Base-by-base conservation (phyloP, 495 filamentous ascomycete genomes). In the Acidiella bohemica region DNA sequence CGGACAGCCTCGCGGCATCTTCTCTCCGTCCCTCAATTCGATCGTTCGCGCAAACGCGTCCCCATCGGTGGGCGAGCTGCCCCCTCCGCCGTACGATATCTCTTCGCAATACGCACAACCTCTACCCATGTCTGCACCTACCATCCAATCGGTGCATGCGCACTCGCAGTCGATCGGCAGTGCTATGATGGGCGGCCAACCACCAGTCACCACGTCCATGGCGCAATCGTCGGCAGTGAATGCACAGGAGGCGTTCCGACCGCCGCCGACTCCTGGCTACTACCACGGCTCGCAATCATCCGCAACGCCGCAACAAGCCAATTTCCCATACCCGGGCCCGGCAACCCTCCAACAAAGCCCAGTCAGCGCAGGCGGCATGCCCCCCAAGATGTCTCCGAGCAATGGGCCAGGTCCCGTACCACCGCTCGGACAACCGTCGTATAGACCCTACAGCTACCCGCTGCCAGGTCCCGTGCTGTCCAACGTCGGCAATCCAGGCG, bases 391-490 rank as follows among this genome's bases (percentile, higher is more conserved):
- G 47, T 70, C 74, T 9, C 64, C 73, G 17, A 59, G 61, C 36
- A 72, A 67, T 34, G 56, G 60, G 29, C 67, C 67, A 11, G 64
- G 63, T 21, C 59, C 63, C 0, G 39, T 54, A 10, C 59, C 63
- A 8, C 60, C 66, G 17, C 67, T 76, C 47, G 64, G 67, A 22
- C 53, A 60, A 22, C 59, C 59, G 21, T 59, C 59, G 13, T 66
- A 66, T 18, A 56, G 58, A 31, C 53, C 51, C 1, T 61, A 56
- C 38, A 66, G 63, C 2, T 80, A 78, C 48, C 64, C 63, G 19
- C 60, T 74, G 0, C 73, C 72, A 19, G 81, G 80, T 0, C 76
- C 84, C 0, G 76, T 94, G 10, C 72, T 86, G 65, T 78, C 80
- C 29, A 81, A 88, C 56, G 63, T 84, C 21, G 77, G 84, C 50